Evolutionary conservation across 352 stramenopile species (phyloP), one percentile per base, ranked within the genome.

Genomic region (Lagenidium sp.): DNA sequence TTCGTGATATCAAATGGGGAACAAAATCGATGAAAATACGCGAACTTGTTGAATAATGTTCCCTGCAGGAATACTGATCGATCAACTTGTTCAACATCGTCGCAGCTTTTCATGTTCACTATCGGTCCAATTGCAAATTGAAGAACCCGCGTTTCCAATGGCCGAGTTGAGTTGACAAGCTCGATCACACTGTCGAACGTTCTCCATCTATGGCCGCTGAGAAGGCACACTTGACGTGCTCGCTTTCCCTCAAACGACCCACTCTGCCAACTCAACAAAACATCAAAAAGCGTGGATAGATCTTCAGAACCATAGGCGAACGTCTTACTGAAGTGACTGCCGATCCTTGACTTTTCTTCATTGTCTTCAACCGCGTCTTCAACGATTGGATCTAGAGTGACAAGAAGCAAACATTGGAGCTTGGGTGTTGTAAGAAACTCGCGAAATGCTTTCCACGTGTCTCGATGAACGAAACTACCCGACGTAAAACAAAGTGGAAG

Each of bases 341-440:
- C 43, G 15, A 68, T 55, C 15, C 50, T 55, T 7, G 69, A 65
- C 28, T 68, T 79, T 36, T 76, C 73, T 5, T 61, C 40, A 6
- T 60, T 48, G 21, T 76, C 59, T 54, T 76, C 63, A 0, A 68
- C 32, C 15, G 65, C 75, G n/a, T 85, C 63, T 30, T 76, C 63
- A 13, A 83, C 18, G 1, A 83, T 42, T 4, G 65, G 21, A 6
- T 66, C 50, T 2, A 41, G 50, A 0, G 55, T 65, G 16, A 80
- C 37, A 12, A 85, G n/a, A 1, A 77, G 30, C 6, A 82, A 23
- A 2, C 41, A 41, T 6, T 36, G 46, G n/a, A 85, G 20, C 1
- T 29, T 41, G 6, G 71, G 67, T 3, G 50, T 64, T n/a, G 39
- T 41, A 18, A 85, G 37, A 28, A 82, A 68, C 2, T 37, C n/a